Evolutionary conservation across 257 asterid genomes (phyloP).

Genomic region (Thymus quinquecostatus): DNA sequence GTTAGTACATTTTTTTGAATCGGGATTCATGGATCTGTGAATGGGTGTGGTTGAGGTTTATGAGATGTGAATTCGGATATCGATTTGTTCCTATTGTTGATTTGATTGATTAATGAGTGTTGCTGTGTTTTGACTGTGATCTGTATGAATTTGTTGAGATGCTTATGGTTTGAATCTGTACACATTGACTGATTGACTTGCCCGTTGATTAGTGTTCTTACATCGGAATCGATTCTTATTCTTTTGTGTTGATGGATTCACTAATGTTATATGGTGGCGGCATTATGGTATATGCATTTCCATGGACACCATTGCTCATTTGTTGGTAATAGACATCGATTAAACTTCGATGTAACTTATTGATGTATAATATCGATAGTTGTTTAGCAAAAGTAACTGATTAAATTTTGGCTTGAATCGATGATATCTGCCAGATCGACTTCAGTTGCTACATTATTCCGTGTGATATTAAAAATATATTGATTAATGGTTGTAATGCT

Average conservation of each 20-base stretch:
- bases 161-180: not conserved
- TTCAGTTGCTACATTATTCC: slow-evolving; percentile 9
- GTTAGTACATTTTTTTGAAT: slow-evolving; percentile 13
- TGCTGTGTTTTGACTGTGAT: slow-evolving; percentile 27
- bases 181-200: not conserved
- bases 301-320: not conserved
- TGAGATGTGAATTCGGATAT: not conserved
- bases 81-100: not conserved
- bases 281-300: not conserved
- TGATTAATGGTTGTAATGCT: not conserved
- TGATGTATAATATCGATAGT: not conserved
- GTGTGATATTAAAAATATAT: not conserved
- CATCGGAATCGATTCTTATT: not conserved
- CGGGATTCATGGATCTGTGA: slow-evolving; percentile 39
- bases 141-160: not conserved
- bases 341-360: not conserved
- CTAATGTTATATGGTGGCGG: not conserved
- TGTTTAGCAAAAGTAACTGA: not conserved
- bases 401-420: not conserved
- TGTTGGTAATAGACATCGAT: slow-evolving; percentile 8
- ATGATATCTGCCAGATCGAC: slow-evolving; percentile 17
- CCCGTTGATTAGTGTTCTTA: not conserved
- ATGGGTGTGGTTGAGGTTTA: slow-evolving; percentile 21
- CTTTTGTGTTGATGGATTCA: not conserved
- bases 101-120: slow-evolving; percentile 14